phyloP scores from a whole-genome alignment of 2,329 filamentous ascomycete species.

The Trichoderma aggressivum region DNA sequence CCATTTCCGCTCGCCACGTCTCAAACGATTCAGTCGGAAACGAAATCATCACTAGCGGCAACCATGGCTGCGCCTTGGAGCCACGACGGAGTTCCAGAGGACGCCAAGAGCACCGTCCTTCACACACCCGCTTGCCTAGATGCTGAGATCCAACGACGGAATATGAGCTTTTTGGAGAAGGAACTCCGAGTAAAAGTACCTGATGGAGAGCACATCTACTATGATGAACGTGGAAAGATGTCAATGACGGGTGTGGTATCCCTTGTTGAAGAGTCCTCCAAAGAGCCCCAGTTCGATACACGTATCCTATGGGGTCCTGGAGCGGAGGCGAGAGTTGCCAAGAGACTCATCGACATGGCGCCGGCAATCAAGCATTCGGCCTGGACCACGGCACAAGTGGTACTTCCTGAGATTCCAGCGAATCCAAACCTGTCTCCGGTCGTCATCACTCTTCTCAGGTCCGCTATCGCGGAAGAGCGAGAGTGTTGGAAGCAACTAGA shows the following conservation, averaged over 20 bases:
- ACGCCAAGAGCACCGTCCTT: not conserved
- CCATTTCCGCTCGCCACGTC: not conserved
- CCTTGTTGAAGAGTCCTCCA: too few relatives aligned
- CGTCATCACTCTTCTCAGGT: not conserved
- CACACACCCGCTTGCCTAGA: not conserved
- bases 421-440: accelerated
- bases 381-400: not conserved
- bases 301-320: not conserved
- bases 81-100: not conserved
- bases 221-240: too few relatives aligned
- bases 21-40: not conserved
- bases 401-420: not conserved
- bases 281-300: not conserved
- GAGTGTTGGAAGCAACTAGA: not conserved
- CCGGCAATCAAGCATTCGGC: not conserved
- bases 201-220: too few relatives aligned
- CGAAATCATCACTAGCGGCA: not conserved
- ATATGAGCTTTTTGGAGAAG: too few relatives aligned
- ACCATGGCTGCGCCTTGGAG: not conserved
- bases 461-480: not conserved
- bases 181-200: too few relatives aligned
- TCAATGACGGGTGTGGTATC: too few relatives aligned
- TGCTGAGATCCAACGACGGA: too few relatives aligned
- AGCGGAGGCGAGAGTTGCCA: not conserved
- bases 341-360: not conserved